Evolutionary conservation across 2,329 filamentous ascomycete genomes (phyloP).

Genomic region (Penicillium oxalicum): DNA sequence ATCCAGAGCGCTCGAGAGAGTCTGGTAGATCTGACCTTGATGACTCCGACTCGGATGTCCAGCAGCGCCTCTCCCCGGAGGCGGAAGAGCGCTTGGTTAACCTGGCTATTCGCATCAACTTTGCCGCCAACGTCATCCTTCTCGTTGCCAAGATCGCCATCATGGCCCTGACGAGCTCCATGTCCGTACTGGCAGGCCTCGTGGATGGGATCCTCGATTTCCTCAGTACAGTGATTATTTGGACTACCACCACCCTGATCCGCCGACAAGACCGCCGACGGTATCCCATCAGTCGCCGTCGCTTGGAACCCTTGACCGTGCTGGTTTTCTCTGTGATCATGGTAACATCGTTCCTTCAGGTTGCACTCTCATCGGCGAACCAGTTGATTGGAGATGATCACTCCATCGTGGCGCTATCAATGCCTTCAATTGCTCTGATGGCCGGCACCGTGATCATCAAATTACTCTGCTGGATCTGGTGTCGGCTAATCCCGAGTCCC

Average conservation of each 20-base stretch:
- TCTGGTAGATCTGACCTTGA: conserved; percentile 46
- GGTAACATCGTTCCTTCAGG: conserved; percentile 59
- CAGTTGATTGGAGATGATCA: conserved; percentile 55
- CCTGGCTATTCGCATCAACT: conserved; percentile 82
- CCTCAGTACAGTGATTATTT: conserved; percentile 58
- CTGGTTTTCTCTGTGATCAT: conserved; percentile 62
- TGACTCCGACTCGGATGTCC: conserved; percentile 41
- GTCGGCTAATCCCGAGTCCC: conserved; percentile 76
- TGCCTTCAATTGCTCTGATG: conserved; percentile 75
- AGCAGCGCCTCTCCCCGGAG: conserved; percentile 49
- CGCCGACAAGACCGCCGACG: conserved; percentile 55
- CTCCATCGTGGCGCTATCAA: conserved; percentile 64
- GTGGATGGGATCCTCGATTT: conserved; percentile 63
- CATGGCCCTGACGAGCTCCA: conserved; percentile 65
- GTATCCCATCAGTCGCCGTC: conserved; percentile 57
- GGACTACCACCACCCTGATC: conserved; percentile 56
- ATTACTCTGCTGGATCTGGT: conserved; percentile 78
- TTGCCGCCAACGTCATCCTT: conserved; percentile 69
- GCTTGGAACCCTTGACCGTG: conserved; percentile 60
- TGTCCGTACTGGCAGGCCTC: conserved; percentile 60
- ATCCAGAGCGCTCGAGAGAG: conserved; percentile 47
- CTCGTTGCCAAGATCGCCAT: conserved; percentile 72
- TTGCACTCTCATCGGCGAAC: conserved; percentile 56
- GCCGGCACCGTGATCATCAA: conserved; percentile 74
- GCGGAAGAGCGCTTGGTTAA: conserved; percentile 70